Evolutionary conservation across 2,329 filamentous ascomycete genomes (phyloP).

Genomic region (Fusarium torreyae): DNA sequence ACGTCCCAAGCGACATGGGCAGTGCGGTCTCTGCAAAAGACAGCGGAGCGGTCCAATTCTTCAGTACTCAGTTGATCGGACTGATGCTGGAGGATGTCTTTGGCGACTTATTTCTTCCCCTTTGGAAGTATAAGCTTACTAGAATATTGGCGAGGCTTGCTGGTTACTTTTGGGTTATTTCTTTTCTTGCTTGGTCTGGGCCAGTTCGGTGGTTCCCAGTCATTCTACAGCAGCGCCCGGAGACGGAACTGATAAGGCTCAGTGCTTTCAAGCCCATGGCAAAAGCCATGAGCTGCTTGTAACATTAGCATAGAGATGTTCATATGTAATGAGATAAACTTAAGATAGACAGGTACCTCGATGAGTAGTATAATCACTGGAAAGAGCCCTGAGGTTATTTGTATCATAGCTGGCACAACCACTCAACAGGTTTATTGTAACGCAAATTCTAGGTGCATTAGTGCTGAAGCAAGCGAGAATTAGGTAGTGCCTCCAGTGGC

Average conservation of each 20-base stretch:
- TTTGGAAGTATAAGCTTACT: constrained; percentile 25
- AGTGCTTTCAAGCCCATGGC: constrained; percentile 30
- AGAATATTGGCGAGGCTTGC: constrained; percentile 10
- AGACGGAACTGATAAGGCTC: constrained; percentile 32
- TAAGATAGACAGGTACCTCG: background rate
- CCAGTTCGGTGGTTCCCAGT: constrained; percentile 44
- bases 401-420: too few relatives aligned
- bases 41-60: constrained; percentile 40
- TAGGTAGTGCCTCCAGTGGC: background rate
- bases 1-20: constrained; percentile 41
- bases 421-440: too few relatives aligned
- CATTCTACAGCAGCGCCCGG: constrained; percentile 29
- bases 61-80: constrained; percentile 34
- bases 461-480: background rate
- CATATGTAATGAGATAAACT: background rate
- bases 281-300: constrained; percentile 12
- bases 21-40: constrained; percentile 31
- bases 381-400: too few relatives aligned
- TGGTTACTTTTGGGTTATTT: constrained; percentile 42
- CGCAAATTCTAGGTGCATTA: too few relatives aligned
- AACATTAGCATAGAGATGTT: background rate
- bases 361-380: too few relatives aligned
- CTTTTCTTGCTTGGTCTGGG: constrained; percentile 43
- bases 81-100: constrained; percentile 38
- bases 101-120: constrained; percentile 28